Percentiles rank a stretch among this genome's conserved stretches.
Evolutionary conservation across 2,329 filamentous ascomycete genomes (phyloP).

Genomic region (Botrytis aclada): DNA sequence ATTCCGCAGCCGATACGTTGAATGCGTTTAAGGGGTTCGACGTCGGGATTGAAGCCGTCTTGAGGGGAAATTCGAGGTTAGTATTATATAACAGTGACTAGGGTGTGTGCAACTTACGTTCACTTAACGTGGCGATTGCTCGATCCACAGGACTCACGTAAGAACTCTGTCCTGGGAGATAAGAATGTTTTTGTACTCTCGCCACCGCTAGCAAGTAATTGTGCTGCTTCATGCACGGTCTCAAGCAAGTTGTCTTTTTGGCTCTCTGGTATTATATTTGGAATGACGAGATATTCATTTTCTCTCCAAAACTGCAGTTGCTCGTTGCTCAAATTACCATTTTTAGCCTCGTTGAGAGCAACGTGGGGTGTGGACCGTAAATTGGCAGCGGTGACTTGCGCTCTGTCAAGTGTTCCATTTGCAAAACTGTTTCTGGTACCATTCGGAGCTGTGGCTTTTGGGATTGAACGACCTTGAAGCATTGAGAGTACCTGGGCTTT

Average conservation of each 20-base stretch:
- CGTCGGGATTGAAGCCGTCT: neutral
- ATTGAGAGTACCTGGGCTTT: neutral
- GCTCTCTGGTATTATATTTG: neutral
- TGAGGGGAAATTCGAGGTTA: neutral
- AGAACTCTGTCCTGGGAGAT: neutral
- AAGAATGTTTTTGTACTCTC: constrained; percentile 9
- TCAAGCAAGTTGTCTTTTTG: neutral
- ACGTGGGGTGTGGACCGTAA: neutral
- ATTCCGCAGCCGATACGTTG: constrained; percentile 11
- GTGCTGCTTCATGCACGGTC: neutral
- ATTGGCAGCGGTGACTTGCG: neutral
- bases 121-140: constrained; percentile 1
- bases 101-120: neutral
- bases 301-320: constrained; percentile 13
- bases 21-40: constrained; percentile 2
- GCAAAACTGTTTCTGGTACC: too few species aligned
- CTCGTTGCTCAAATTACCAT: neutral
- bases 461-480: neutral
- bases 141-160: neutral
- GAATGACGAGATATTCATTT: constrained; percentile 7
- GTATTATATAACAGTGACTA: neutral
- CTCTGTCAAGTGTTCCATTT: neutral
- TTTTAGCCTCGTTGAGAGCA: neutral
- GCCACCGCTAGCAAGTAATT: neutral
- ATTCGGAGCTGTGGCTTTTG: neutral